Base-by-base conservation (phyloP, 768 basidiomycete species). In the Clitopilus passeckerianus region DNA sequence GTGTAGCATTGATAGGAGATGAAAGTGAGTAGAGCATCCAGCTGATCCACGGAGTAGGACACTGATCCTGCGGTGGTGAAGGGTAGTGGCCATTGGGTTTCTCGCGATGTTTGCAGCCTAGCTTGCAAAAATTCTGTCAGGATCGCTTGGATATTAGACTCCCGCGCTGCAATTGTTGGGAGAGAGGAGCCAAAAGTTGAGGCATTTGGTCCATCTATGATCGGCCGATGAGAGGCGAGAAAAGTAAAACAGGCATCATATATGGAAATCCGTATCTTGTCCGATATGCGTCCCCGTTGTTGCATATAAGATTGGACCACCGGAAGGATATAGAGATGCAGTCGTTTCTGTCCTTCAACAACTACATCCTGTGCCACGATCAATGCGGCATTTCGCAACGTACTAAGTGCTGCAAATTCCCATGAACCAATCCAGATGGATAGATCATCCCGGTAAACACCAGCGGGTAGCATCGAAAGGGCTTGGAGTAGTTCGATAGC, bases 221-320 rank as follows among this genome's bases (percentile, higher is more conserved):
- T n/a, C 12, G 58, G 54, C 34, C 61, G 50, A 46, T 68, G 63
- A 1, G 33, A 24, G 5, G 58, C 44, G 6, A 69, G 43, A 23
- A 62, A 68, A 9, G 34, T 7, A 53, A 64, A 66, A 23, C 58
- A 61, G 23, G 63, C 53, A 5, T 60, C 57, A n/a, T 62, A 53
- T 22, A 66, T 62, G 23, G 43, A n/a, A 6, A 27, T 15, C 8
- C 54, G 58, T 2, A 64, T 37, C 1, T 57, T n/a, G 1, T 7
- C 16, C 2, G 61, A 20, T 12, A 65, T 61, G 30, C 61, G 63
- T 23, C 54, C 23, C n/a, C 58, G 34, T 34, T 57, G 57, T 18
- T 53, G 53, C 44, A 67, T 64, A 43, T 66, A 69, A 4, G 62
- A 53, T 33, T 63, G 66, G 14, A 67, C 61, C 30, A 65, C 67